Percentiles rank a stretch among this genome's conserved stretches.
Evolutionary conservation across 2,329 filamentous ascomycete species (phyloP).

Genomic region (Apiospora aurea): DNA sequence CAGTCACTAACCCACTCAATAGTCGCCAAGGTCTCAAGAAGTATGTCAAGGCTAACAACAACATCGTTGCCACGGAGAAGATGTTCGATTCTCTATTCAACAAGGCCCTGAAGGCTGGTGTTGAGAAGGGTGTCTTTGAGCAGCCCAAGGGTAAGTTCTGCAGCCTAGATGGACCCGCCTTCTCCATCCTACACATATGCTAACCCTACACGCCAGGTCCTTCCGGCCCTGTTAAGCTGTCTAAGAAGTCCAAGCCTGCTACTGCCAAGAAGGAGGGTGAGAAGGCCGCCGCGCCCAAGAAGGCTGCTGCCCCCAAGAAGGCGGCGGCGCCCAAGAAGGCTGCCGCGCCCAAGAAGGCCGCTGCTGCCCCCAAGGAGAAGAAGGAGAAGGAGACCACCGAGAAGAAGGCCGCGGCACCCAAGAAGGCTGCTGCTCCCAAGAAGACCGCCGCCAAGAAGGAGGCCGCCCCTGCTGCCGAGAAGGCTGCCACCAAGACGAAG

Average conservation of each 20-base stretch:
- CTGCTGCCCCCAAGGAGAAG: constrained; percentile 46
- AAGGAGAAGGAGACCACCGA: constrained; percentile 40
- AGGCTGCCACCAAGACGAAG: constrained; percentile 68
- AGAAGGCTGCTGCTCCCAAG: constrained; percentile 59
- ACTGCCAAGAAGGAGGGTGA: constrained; percentile 48
- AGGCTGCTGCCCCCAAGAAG: constrained; percentile 53
- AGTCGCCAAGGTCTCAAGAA: constrained; percentile 69
- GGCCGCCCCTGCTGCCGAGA: constrained; percentile 48
- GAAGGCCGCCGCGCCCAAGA: constrained; percentile 48
- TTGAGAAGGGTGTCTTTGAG: constrained; percentile 85
- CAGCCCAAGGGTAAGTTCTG: constrained; percentile 83
- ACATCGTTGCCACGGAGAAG: constrained; percentile 48
- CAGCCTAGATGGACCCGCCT: constrained; percentile 12
- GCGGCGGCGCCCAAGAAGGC: constrained; percentile 59
- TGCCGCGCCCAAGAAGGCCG: constrained; percentile 48
- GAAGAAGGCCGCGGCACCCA: constrained; percentile 47
- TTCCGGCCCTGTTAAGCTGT: constrained; percentile 91
- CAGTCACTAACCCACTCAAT: constrained; percentile 41
- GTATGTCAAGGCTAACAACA: constrained; percentile 52
- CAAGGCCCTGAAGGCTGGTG: constrained; percentile 74
- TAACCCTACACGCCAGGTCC: constrained; percentile 61
- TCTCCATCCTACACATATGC: constrained; percentile 15
- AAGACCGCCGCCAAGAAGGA: constrained; percentile 54
- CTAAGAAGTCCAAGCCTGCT: constrained; percentile 71
- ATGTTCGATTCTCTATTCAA: constrained; percentile 74